phyloP scores from a whole-genome alignment of 352 stramenopile species.

The Globisporangium middletonii region DNA sequence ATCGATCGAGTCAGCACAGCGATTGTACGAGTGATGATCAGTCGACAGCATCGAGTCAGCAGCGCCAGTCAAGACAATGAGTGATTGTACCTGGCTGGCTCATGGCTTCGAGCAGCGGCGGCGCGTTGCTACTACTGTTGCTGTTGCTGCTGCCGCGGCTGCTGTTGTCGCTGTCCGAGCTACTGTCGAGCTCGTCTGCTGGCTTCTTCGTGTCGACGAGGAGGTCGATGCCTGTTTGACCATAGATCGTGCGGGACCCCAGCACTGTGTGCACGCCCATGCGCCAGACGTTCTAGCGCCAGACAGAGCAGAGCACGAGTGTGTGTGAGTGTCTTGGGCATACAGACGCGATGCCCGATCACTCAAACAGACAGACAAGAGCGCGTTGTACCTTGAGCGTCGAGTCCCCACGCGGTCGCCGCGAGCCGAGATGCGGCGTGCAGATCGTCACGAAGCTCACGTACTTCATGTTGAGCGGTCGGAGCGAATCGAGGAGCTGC shows the following conservation, averaged over 20 bases:
- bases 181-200: slow-evolving; percentile 1
- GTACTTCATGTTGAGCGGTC: slow-evolving; percentile 57
- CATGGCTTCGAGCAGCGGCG: slow-evolving; percentile 59
- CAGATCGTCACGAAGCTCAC: slow-evolving; percentile 77
- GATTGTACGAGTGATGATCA: not conserved
- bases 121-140: not conserved
- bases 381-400: slow-evolving; percentile 44
- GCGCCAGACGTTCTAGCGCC: slow-evolving; percentile 51
- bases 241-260: slow-evolving; percentile 54
- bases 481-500: slow-evolving; percentile 45
- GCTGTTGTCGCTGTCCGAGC: not conserved
- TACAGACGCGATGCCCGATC: not conserved
- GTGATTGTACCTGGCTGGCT: slow-evolving; percentile 28
- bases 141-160: not conserved
- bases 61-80: too few species aligned
- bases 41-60: not conserved
- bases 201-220: slow-evolving; percentile 35
- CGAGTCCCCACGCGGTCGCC: slow-evolving; percentile 49
- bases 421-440: slow-evolving; percentile 71
- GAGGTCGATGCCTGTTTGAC: slow-evolving; percentile 69
- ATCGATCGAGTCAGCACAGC: not conserved
- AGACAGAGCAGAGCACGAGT: not conserved
- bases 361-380: not conserved
- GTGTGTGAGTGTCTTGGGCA: not conserved
- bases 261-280: slow-evolving; percentile 70